phyloP scores from a whole-genome alignment of 2,329 filamentous ascomycete genomes.

The Fusarium palustre region DNA sequence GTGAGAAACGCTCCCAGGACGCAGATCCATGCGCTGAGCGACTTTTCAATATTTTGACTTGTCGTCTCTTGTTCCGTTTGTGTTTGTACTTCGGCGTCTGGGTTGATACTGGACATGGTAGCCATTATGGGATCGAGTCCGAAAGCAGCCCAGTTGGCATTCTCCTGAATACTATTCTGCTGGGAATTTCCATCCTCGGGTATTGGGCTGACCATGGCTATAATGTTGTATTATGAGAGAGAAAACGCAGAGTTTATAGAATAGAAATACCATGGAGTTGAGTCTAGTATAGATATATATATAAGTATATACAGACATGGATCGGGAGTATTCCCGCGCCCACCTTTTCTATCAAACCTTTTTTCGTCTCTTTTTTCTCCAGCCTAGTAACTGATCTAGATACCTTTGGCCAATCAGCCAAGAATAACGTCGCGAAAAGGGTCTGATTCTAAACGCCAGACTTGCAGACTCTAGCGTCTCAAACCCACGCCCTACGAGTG shows the following conservation, averaged over 20 bases:
- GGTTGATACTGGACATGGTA: constrained; percentile 30
- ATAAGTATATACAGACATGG: constrained; percentile 13
- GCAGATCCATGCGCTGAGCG: constrained; percentile 40
- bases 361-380: not conserved
- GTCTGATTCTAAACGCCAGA: constrained; percentile 21
- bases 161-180: constrained; percentile 6
- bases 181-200: not conserved
- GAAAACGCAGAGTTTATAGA: not conserved
- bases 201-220: constrained; percentile 7
- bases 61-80: constrained; percentile 11
- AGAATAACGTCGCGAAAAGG: constrained; percentile 1
- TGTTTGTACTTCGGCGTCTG: constrained; percentile 29
- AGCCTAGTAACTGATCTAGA: not conserved
- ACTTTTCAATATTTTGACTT: constrained; percentile 33
- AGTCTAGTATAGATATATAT: not conserved
- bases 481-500: constrained; percentile 14
- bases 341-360: not conserved
- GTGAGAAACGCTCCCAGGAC: constrained; percentile 42
- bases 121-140: constrained; percentile 35
- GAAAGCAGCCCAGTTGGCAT: constrained; percentile 23
- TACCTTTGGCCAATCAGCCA: not conserved
- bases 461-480: constrained; percentile 26
- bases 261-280: not conserved
- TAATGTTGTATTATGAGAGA: not conserved
- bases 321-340: constrained; percentile 18